Conservation (phyloP, 1,284 basidiomycete species). For the Sanghuangporus weigelae region DNA sequence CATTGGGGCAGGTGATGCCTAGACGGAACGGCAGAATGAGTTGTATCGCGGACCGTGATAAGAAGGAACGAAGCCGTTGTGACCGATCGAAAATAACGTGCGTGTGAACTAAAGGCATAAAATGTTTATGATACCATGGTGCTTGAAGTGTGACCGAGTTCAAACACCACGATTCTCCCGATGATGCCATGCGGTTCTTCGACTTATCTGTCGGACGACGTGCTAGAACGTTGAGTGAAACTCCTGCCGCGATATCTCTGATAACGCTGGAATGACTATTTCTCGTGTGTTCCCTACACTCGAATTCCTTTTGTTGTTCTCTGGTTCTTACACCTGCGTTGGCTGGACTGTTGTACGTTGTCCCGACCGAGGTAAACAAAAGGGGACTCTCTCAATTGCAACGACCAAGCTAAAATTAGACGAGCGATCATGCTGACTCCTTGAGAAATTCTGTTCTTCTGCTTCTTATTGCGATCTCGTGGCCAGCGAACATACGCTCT, state of each 20-base stretch:
- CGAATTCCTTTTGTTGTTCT: too few species aligned
- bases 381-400: neutral
- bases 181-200: neutral
- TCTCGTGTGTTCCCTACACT: too few species aligned
- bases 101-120: neutral
- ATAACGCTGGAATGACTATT: neutral
- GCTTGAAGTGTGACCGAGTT: neutral
- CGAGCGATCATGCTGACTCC: neutral
- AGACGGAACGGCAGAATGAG: neutral
- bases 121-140: neutral
- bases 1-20: neutral
- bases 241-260: neutral
- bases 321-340: too few species aligned
- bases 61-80: neutral
- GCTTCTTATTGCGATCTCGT: neutral
- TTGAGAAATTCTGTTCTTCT: neutral
- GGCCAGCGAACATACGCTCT: neutral
- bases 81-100: neutral
- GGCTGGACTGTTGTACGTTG: neutral
- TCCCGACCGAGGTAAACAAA: neutral
- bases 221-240: neutral
- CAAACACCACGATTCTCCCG: neutral
- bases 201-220: neutral
- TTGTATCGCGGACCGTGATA: neutral
- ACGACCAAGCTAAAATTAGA: neutral